Base-by-base conservation (phyloP, 2,329 filamentous ascomycete species). In the Thielaviopsis cerberus region DNA sequence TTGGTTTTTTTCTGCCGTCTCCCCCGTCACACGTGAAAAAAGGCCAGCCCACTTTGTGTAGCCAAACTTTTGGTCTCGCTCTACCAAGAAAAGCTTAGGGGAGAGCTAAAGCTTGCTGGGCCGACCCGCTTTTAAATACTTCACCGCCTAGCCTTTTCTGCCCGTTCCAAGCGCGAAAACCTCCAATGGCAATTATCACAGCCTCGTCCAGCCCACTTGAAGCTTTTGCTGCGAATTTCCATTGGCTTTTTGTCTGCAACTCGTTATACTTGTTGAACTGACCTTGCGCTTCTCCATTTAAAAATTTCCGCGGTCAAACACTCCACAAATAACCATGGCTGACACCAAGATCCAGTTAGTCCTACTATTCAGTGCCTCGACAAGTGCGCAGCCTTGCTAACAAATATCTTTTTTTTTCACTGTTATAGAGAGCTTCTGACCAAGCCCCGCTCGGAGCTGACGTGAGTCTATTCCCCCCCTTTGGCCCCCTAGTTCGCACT, bases 381-480 rank as follows among this genome's bases (percentile, higher is more conserved):
- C 15, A 27, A 37, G 7, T 24, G n/a, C 41, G 30, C 7, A 24
- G 52, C n/a, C 52, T 22, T 34, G 30, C 26, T 57, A 30, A 50
- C 51, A 45, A 30, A 23, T 17, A n/a, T 11, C 3, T 22, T 50
- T 26, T 24, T 60, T 69, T 73, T 66, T 72, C 64, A 20, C 53
- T 54, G 50, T 55, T 61, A 61, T 69, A 94, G 88, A 73, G 89
- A 95, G 72, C 82, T 95, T 67, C 81, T 94, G 64, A 83, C 80
- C 70, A 95, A 95, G 79, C 83, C 88, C 64, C 87, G 88, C 72
- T 82, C 78, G 67, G 90, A 96, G 70, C 85, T 95, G 73, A 95
- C 89, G 88, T 94, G 82, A 65, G 85, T 78, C 20, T 37, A 10
- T 54, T 10, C 41, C 3, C n/a, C 2, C 10, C 23, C n/a, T 20